A percentile compares a stretch with the other conserved stretches of the same genome.
Conservation (phyloP, 352 stramenopile genomes). For the Pythium rishiriense region DNA sequence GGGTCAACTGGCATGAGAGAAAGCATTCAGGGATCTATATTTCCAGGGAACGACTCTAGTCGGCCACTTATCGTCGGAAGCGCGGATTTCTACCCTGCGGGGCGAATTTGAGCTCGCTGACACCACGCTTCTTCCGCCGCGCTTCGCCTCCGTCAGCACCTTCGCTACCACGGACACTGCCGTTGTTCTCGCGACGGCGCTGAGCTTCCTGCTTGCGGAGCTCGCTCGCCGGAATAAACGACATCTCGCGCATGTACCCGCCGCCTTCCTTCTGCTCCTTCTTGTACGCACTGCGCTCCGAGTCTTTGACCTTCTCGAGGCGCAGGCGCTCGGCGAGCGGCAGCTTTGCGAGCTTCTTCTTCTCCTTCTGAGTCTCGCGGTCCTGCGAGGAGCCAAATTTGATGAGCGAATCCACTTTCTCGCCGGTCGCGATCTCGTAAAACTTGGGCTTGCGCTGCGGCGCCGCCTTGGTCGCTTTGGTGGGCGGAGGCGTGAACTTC, state of each 20-base stretch:
- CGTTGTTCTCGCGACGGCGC: conserved; percentile 19
- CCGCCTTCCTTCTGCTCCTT: conserved; percentile 74
- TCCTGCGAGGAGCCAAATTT: conserved; percentile 70
- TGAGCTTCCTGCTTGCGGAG: conserved; percentile 47
- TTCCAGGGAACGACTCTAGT: neutral
- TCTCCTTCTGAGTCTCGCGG: conserved; percentile 67
- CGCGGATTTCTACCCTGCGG: conserved; percentile 45
- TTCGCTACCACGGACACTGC: neutral
- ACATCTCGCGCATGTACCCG: conserved; percentile 85
- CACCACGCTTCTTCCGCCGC: conserved; percentile 77
- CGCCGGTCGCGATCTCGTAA: conserved; percentile 83
- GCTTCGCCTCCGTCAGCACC: conserved; percentile 21
- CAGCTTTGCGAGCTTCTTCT: conserved; percentile 77
- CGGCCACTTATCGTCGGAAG: conserved; percentile 52
- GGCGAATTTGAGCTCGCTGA: conserved; percentile 71
- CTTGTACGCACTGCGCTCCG: conserved; percentile 81
- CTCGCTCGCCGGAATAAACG: conserved; percentile 69
- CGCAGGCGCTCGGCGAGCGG: conserved; percentile 76
- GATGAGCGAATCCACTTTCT: conserved; percentile 83
- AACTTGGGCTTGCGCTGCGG: conserved; percentile 69
- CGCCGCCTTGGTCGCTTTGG: neutral
- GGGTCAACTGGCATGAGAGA: neutral
- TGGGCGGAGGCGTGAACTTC: conserved; percentile 11
- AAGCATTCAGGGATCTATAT: conserved; percentile 8
- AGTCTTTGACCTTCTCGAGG: conserved; percentile 70